Conservation (phyloP, 257 asterid species). For the Galeopsis tetrahit region DNA sequence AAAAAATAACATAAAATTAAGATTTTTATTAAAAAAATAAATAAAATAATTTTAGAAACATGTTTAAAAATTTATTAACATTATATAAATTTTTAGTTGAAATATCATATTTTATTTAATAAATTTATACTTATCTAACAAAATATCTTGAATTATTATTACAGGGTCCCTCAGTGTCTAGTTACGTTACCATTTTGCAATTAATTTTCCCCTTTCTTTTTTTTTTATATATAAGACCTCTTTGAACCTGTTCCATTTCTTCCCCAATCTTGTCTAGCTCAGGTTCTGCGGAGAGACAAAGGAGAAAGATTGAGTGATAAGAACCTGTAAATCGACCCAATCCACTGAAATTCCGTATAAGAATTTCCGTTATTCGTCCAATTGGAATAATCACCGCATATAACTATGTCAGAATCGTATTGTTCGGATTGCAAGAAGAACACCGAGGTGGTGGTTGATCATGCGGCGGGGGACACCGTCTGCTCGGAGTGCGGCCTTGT, state of each 20-base stretch:
- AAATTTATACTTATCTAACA: too few species aligned
- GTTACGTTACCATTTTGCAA: too few species aligned
- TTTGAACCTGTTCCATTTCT: neutral
- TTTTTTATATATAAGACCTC: conserved; percentile 29
- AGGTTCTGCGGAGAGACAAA: neutral
- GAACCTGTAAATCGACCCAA: neutral
- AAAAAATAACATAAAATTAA: too few species aligned
- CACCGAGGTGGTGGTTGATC: conserved; percentile 92
- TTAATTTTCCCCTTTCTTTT: neutral
- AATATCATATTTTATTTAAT: too few species aligned
- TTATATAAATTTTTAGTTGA: too few species aligned
- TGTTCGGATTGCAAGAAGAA: conserved; percentile 89
- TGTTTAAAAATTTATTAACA: too few species aligned
- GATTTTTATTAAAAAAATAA: too few species aligned
- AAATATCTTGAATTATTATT: too few species aligned
- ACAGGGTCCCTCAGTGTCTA: too few species aligned
- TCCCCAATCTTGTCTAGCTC: conserved; percentile 25
- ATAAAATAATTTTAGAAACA: too few species aligned
- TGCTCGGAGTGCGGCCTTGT: conserved; percentile 98
- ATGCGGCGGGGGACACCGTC: conserved; percentile 94
- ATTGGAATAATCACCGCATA: neutral
- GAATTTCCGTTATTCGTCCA: neutral
- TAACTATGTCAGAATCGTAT: conserved; percentile 67
- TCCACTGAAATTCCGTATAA: neutral
- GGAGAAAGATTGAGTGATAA: conserved; percentile 12